Conservation (phyloP, 2,329 filamentous ascomycete species). For the Penicillium sp. region DNA sequence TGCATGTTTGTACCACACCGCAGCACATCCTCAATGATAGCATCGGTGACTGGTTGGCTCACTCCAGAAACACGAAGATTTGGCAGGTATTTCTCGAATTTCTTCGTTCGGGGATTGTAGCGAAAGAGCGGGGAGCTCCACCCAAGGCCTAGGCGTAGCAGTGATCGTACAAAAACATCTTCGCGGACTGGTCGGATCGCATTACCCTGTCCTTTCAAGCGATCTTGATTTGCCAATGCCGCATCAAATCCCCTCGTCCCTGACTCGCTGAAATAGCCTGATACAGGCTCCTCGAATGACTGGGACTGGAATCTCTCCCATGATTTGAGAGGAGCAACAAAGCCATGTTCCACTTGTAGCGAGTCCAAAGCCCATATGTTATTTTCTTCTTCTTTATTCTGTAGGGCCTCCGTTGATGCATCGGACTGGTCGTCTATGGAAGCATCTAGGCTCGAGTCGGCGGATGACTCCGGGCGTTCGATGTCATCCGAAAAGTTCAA, state of each 20-base stretch:
- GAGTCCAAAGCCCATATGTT: slow-evolving; percentile 39
- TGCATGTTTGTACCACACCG: slow-evolving; percentile 41
- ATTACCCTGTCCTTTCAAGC: slow-evolving; percentile 19
- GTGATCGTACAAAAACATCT: slow-evolving; percentile 41
- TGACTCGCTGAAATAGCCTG: slow-evolving; percentile 47
- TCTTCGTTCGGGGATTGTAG: slow-evolving; percentile 36
- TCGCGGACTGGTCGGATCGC: slow-evolving; percentile 35
- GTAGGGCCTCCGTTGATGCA: slow-evolving; percentile 1
- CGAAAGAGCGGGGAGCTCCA: slow-evolving; percentile 47
- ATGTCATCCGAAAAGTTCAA: slow-evolving; percentile 33
- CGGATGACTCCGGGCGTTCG: slow-evolving; percentile 19
- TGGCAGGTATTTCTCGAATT: slow-evolving; percentile 44
- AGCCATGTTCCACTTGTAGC: slow-evolving; percentile 14
- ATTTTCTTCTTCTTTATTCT: slow-evolving; percentile 15
- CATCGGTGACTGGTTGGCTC: slow-evolving; percentile 45
- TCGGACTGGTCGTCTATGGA: slow-evolving; percentile 21
- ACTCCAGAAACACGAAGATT: slow-evolving; percentile 53
- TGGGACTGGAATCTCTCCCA: slow-evolving; percentile 45
- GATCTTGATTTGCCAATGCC: slow-evolving; percentile 31
- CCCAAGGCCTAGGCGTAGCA: slow-evolving; percentile 45
- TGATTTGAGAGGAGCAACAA: slow-evolving; percentile 29
- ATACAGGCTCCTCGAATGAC: slow-evolving; percentile 32
- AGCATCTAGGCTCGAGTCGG: slow-evolving; percentile 21
- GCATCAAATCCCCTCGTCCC: slow-evolving; percentile 43
- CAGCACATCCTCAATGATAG: slow-evolving; percentile 31